These are phyloP conservation scores for Physcomitrium patens DNA, from an alignment of 225 moss, liverwort and hornwort genomes.

Conservation along the genomic window DNA sequence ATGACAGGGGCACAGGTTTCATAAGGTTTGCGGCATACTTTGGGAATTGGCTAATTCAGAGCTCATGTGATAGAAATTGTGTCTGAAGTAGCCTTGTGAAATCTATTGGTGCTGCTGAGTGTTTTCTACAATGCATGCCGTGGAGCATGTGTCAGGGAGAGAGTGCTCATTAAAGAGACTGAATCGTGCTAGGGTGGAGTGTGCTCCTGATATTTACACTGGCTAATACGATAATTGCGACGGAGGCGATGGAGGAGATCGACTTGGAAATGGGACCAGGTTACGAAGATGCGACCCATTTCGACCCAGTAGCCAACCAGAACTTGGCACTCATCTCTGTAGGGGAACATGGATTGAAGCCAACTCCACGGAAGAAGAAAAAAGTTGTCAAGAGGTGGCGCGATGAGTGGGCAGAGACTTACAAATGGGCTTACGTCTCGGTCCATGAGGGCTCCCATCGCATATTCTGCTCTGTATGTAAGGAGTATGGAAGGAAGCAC, in stretches of 20 bases:
- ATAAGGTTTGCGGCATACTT: constrained; percentile 22
- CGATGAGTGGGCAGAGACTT: constrained; percentile 99
- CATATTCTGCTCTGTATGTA: constrained; percentile 97
- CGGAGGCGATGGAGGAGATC: constrained; percentile 93
- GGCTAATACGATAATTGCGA: constrained; percentile 49
- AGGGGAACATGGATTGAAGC: constrained; percentile 77
- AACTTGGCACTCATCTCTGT: constrained; percentile 57
- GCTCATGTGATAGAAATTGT: constrained; percentile 12
- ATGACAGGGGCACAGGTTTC: neutral
- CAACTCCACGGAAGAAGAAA: constrained; percentile 94
- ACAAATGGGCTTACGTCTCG: constrained; percentile 97
- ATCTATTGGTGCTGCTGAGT: constrained; percentile 1
- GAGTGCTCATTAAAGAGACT: constrained; percentile 41
- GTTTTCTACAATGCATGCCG: constrained; percentile 48
- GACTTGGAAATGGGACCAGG: constrained; percentile 99
- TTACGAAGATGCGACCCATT: constrained; percentile 80
- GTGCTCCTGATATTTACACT: constrained; percentile 1
- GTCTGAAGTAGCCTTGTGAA: constrained; percentile 21
- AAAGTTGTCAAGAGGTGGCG: constrained; percentile 99
- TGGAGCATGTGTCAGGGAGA: constrained; percentile 52
- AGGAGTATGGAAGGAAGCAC: constrained; percentile 97
- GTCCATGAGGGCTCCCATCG: constrained; percentile 90
- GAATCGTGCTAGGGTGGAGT: constrained; percentile 32
- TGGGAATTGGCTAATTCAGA: constrained; percentile 2
- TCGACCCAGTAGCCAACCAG: constrained; percentile 69